Evolutionary conservation across 78 protist species (phyloP), one percentile per base, ranked within the genome.

Genomic region (Dictyostelium firmibasis): DNA sequence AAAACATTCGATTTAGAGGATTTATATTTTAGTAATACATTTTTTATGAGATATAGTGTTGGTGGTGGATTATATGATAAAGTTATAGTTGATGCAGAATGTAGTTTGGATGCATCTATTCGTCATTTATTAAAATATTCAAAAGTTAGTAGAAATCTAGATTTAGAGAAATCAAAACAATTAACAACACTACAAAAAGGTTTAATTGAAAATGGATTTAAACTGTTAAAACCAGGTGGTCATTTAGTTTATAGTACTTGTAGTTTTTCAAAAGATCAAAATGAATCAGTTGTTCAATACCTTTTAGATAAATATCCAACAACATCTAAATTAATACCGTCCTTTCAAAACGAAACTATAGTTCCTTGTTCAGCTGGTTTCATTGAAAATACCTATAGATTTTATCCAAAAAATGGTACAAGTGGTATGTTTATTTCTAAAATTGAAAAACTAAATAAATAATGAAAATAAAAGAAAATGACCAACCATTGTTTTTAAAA

Each of bases 81-180:
- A 36, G 98, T 96, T 23, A 93, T 96, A 20, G 98, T 96, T 9
- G 98, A 96, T 74, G 98, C 98, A 23, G 97, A 96, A 57, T 96
- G 98, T 85, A 96, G 97, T 72, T 92, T 92, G 70, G 98, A 96
- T 76, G 98, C 92, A 47, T 87, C 95, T 1, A 74, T 92, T 36
- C 36, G 91, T 23, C 98, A 96, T 92, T 57, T 92, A 69, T n/a
- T 92, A 13, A 72, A 74, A 23, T 43, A 81, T 72, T 77, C 79
- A 27, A 92, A 92, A 50, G 11, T 79, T 6, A 87, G 96, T 69
- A 64, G 88, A 62, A 38, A 89, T 50, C 70, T 81, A n/a, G 14
- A 29, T 44, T 85, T 85, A 3, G 69, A 41, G 18, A 75, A 89
- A 43, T 70, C 83, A 13, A 81, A 29, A 43, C 36, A 79, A 47